These are phyloP conservation scores for Daldinia sp. DNA, from an alignment of 2,329 filamentous ascomycete species.

Conservation along the genomic window DNA sequence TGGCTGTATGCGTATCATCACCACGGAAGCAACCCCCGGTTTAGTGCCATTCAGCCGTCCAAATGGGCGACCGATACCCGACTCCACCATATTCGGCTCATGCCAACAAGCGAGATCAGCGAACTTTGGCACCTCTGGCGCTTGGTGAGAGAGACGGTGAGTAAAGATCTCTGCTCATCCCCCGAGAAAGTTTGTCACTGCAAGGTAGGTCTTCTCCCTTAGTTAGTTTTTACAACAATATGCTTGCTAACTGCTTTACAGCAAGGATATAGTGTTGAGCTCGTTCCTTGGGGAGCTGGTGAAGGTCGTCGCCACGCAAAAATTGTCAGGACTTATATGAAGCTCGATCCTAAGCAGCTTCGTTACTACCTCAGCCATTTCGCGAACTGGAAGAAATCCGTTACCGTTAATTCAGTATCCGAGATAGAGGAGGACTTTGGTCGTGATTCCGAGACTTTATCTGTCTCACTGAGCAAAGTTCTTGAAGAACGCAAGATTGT, in stretches of 20 bases:
- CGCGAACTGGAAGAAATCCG: conserved; percentile 58
- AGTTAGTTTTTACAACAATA: background rate
- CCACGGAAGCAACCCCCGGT: conserved; percentile 54
- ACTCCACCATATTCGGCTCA: conserved; percentile 47
- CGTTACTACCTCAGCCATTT: conserved; percentile 62
- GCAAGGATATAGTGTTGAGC: conserved; percentile 39
- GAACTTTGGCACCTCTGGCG: conserved; percentile 48
- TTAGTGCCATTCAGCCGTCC: conserved; percentile 29
- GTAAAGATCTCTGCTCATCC: conserved; percentile 50
- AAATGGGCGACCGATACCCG: conserved; percentile 45
- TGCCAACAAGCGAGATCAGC: conserved; percentile 48
- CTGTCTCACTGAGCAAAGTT: conserved; percentile 46
- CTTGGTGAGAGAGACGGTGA: conserved; percentile 44
- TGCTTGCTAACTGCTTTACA: conserved; percentile 34
- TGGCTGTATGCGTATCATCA: conserved; percentile 67
- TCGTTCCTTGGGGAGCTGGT: conserved; percentile 48
- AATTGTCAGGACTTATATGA: conserved; percentile 57
- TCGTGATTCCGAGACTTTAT: conserved; percentile 52
- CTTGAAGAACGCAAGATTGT: conserved; percentile 48
- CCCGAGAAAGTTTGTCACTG: conserved; percentile 40
- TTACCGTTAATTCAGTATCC: conserved; percentile 59
- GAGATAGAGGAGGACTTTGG: conserved; percentile 58
- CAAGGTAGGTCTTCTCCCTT: conserved; percentile 38
- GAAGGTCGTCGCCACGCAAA: conserved; percentile 47
- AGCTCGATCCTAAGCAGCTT: conserved; percentile 64